Evolutionary conservation across 345 rosid species (phyloP).

Genomic region (Eucalyptus guilfoylei): DNA sequence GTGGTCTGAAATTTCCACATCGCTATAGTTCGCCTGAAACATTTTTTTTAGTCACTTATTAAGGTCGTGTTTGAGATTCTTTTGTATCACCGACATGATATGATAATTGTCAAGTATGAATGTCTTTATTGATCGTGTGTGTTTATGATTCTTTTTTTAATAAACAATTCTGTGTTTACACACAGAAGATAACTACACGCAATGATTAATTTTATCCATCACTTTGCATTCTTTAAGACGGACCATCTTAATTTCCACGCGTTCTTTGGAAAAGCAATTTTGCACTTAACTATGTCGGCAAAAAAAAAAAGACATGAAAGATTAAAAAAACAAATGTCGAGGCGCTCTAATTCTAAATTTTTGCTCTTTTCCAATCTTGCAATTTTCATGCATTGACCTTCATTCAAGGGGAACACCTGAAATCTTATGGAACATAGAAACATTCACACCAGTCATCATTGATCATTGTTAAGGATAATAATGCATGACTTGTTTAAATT

Average conservation of each 20-base stretch:
- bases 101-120: too few species aligned
- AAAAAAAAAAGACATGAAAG: background rate
- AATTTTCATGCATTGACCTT: background rate
- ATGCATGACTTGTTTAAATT: too few species aligned
- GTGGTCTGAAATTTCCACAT: background rate
- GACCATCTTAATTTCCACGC: background rate
- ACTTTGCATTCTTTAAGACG: background rate
- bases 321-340: background rate
- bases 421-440: background rate
- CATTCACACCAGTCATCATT: background rate
- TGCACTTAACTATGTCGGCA: fast-evolving
- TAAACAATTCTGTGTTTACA: background rate
- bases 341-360: background rate
- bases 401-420: background rate
- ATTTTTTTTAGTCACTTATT: too few species aligned
- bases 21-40: background rate
- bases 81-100: too few species aligned
- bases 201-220: background rate
- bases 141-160: background rate
- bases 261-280: background rate
- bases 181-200: background rate
- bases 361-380: background rate
- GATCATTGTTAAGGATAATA: too few species aligned
- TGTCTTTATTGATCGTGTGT: background rate
- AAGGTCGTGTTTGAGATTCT: background rate